Base-by-base conservation (phyloP, 176 grass and related monocot genomes). In the Musa troglodytarum region DNA sequence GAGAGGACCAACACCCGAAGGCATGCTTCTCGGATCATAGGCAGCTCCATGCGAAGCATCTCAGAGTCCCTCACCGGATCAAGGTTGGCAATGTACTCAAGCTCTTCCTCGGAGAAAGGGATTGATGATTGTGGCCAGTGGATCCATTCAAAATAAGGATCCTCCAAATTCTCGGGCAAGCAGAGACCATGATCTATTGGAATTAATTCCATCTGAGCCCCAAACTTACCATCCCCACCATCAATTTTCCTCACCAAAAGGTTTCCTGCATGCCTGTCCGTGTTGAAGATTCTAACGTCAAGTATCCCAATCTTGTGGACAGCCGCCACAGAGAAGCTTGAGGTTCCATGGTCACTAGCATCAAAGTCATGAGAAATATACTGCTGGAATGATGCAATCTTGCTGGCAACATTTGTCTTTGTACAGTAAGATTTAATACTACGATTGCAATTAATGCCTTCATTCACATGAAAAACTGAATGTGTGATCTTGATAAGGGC, bases 141-240 rank as follows among this genome's bases (percentile, higher is more conserved):
- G 70, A 96, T 92, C 92, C 92, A 96, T 77, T 96, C 92, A 85
- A 96, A 96, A 89, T 96, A 96, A 68, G 92, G 92, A 85, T 96
- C 92, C 80, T 96, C 92, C 24, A 96, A 89, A 62, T 78, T 87
- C 78, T 96, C 92, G 1, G 92, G 92, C 20, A 96, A 83, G 84
- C 89, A 89, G 11, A 96, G 83, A 74, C 89, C 92, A 85, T 96
- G 92, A 71, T 92, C 89, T 73, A 89, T 92, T 74, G 89, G 89
- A 77, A 89, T 88, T 54, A 92, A 64, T 71, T 92, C 76, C 74
- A 81, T 87, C 64, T 73, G 64, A 78, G 86, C 76, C 10, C 79
- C 84, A 72, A 92, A 89, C 71, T 75, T 80, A 72, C 74, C 81
- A 66, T 55, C 43, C 81, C 84, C 79, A 58, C 63, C 83, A 65